phyloP scores from a whole-genome alignment of 257 asterid species.

The Ilex aquifolium region DNA sequence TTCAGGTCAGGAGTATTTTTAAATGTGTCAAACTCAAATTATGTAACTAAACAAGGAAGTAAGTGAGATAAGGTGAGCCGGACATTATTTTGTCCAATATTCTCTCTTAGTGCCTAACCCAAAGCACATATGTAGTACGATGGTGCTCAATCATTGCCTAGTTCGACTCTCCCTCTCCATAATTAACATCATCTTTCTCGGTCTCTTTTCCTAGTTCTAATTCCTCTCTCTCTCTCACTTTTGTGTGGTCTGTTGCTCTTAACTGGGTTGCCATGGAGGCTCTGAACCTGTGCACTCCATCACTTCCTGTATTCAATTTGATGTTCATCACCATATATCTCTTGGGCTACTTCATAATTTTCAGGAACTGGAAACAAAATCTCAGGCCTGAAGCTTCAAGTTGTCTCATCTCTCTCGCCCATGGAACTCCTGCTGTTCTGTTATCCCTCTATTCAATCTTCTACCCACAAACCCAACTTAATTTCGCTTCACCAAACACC shows the following conservation, averaged over 20 bases:
- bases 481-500: constrained; percentile 37
- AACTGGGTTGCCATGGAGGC: constrained; percentile 27
- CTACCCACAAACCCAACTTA: constrained; percentile 19
- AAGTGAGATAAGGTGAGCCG: too few species aligned
- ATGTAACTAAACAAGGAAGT: too few species aligned
- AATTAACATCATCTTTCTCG: too few species aligned
- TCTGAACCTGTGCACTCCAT: constrained; percentile 21
- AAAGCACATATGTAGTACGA: too few species aligned
- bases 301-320: constrained; percentile 29
- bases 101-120: too few species aligned
- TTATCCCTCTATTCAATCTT: constrained; percentile 31
- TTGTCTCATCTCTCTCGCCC: constrained; percentile 59
- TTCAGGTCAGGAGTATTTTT: too few species aligned
- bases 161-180: too few species aligned
- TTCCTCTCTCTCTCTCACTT: not conserved
- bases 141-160: too few species aligned
- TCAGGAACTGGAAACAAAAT: too few species aligned
- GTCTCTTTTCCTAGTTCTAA: too few species aligned
- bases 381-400: constrained; percentile 13
- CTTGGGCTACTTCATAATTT: constrained; percentile 28
- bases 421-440: constrained; percentile 53
- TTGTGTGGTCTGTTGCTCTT: constrained; percentile 4
- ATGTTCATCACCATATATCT: constrained; percentile 44
- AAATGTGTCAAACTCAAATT: too few species aligned
- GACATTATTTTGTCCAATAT: too few species aligned